Base-by-base conservation (phyloP, 1,139 yeast genomes). In the Blastobotrys persicus region DNA sequence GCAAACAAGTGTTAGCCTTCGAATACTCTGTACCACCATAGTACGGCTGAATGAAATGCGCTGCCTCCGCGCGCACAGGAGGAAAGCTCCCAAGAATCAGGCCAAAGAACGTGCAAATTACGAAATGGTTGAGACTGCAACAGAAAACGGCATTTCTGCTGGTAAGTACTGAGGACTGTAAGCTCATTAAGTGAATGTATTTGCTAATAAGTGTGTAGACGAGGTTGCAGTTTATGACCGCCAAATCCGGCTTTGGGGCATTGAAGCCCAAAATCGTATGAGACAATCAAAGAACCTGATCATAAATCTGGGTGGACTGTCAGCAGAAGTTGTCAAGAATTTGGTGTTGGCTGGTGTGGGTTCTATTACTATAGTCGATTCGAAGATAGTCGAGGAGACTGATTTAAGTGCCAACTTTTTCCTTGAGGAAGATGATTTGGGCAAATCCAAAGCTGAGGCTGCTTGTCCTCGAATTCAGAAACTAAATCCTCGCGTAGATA, bases 241-340 rank as follows among this genome's bases (percentile, higher is more conserved):
- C 53, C 99, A 92, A 67, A 91, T 92, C 59, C 72, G 99, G 57
- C 75, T 92, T 34, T 92, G 99, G 99, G 98, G 98, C 11, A 76
- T 92, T 70, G 94, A 87, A 26, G 95, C 98, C 13, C 99, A 92
- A 67, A 76, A 81, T 45, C 59, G 71, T 46, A 79, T 92, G 72
- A 76, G 95, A 42, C 79, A 83, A 23, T 85, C 97, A 13, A 78
- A 78, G 48, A 75, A 91, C 6, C 72, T 92, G 47, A 64, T 89
- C 35, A 72, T 88, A 31, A 83, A 84, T 55, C 60, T 86, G 31
- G 84, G 88, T 7, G 87, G 87, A 0, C 73, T 85, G 9, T 92
- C 94, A 2, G 80, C 84, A 23, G 97, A 89, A 65, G 76, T 84
- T 12, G 83, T 85, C 38, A 92, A 92, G 68, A 91, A 91, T 67